Base-by-base conservation (phyloP, 805 yeast species). In the Saccharomycopsis sp. region DNA sequence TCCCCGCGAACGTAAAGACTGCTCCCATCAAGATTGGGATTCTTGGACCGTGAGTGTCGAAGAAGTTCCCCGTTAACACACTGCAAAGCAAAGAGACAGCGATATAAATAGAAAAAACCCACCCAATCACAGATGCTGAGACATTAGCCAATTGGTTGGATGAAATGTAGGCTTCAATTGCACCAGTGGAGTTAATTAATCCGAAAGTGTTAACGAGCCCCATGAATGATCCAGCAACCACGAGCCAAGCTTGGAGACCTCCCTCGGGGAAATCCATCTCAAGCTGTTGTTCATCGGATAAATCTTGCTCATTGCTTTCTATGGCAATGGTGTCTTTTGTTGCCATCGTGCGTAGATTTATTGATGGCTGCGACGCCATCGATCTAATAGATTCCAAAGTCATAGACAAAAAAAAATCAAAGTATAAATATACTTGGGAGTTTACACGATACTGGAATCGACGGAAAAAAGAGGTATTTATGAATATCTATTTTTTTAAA, bases 141-240 rank as follows among this genome's bases (percentile, higher is more conserved):
- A 67, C 58, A 27, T 66, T 51, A 4, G 56, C 55, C 45, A 83
- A 64, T 49, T 77, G 79, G 55, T 80, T 72, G 14, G 61, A 59
- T 2, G 75, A 62, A 1, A 82, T 69, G 57, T 77, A 81, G 0
- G 85, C 75, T 59, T 82, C 85, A 32, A 82, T 67, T 1, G 79
- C 81, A 44, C 88, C 87, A 9, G 74, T 68, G 1, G 84, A 62
- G 56, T 82, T 83, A 60, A 79, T 67, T 23, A 83, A 52, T 1
- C 94, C 94, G 56, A 81, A 75, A 3, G 75, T 67, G 35, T 74
- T 71, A 4, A 75, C 57, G 49, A 77, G 61, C 2, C 85, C 85
- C 28, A 76, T 59, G 54, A 77, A 75, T 0, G 80, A 69, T 2
- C 85, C 86, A 17, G 76, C 56, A 0, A 77, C 72, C 2, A 77